Base-by-base conservation (phyloP, 495 filamentous ascomycete genomes). In the Cryomyces minteri region DNA sequence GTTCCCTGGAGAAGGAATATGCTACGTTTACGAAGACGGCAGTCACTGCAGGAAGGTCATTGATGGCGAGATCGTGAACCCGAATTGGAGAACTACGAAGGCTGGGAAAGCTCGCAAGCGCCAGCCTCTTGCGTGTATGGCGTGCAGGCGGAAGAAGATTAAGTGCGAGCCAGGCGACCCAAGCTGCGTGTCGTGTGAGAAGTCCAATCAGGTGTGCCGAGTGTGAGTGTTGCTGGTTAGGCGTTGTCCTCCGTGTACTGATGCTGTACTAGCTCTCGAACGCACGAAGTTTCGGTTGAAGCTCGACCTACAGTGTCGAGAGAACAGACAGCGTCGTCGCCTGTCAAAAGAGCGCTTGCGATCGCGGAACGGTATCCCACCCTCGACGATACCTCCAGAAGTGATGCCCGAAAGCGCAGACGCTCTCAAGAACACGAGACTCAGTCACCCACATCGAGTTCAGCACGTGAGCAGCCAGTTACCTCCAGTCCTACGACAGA, bases 101-200 rank as follows among this genome's bases (percentile, higher is more conserved):
- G 87, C 86, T 4, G 85, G 85, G 7, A 93, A 88, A 59, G 84
- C 87, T 32, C 73, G 87, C 50, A 94, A 94, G 60, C 71, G 87
- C 40, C 67, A 93, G 46, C 85, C 85, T 31, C 84, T 90, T 51
- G 87, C 87, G 11, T 94, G 87, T 55, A 68, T 88, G 43, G 88
- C 83, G 7, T 94, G 87, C 58, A 75, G 87, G 31, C 85, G 93
- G 62, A 94, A 94, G 74, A 94, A 94, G 68, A 90, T 93, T 65
- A 93, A 90, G 59, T 94, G 87, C 53, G 86, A 93, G 48, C 87
- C 85, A 5, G 86, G 84, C 50, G 75, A 77, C 46, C 81, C 82
- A 31, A 80, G 82, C 47, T 94, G 87, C 54, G 74, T 83, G 45
- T 86, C 93, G 57, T 94, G 87, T 58, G 82, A 88, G 56, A 94